Base-by-base conservation (phyloP, 164 flowering plant genomes). In the Magnolia changhungtana region DNA sequence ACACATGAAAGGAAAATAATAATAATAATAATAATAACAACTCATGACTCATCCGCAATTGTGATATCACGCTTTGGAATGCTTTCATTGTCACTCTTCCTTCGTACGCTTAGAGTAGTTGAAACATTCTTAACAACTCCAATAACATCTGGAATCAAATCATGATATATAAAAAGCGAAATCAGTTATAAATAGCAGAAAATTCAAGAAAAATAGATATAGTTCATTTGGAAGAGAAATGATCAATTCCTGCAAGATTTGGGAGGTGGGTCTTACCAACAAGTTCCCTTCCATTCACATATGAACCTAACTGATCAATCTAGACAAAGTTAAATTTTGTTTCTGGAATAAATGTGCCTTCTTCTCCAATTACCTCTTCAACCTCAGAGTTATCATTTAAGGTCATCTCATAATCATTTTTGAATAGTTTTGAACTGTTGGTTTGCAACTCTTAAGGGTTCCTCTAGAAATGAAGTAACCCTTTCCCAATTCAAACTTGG, bases 321-420 rank as follows among this genome's bases (percentile, higher is more conserved):
- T n/a, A n/a, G n/a, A n/a, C n/a, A n/a, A n/a, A n/a, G n/a, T n/a
- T n/a, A n/a, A n/a, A n/a, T n/a, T n/a, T n/a, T n/a, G n/a, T n/a
- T n/a, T n/a, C n/a, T n/a, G n/a, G n/a, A n/a, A 94, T 78, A 83
- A 83, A 90, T 55, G 85, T 23, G n/a, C 76, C 87, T 81, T 94
- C 99, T 80, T 94, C 99, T 72, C 81, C 90, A 58, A 71, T 72
- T 19, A 84, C 97, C 82, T 94, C 98, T 81, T 96, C 99, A 16
- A 96, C 98, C 73, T 81, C 86, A 74, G 98, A 96, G 75, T 88
- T 84, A 73, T 92, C 98, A 88, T 91, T 92, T 49, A 96, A 82
- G 49, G 92, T 92, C 97, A 94, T 90, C 79, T 96, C 99, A 85
- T 96, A 96, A 80, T 96, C 97, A 87, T n/a, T 96, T 94, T 74